Conservation (phyloP, 768 basidiomycete genomes). For the Kwoniella dendrophila region DNA sequence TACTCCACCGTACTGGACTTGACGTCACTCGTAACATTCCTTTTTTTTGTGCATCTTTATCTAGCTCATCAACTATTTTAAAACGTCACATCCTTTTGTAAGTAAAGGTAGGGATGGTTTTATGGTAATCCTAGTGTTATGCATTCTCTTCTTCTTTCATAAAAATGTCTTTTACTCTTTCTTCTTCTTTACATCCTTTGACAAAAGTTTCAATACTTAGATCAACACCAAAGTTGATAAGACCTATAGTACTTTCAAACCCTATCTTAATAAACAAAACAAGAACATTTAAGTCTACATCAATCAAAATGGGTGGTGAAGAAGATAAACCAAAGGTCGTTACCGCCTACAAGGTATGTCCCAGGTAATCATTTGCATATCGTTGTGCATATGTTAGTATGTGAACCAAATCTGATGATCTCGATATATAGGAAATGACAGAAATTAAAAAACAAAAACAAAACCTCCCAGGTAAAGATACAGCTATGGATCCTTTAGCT, state of each 20-base stretch:
- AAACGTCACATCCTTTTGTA: no score
- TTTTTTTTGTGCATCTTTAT: no score
- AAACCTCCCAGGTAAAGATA: conserved; percentile 62
- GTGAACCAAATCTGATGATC: background rate
- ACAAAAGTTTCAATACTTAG: background rate
- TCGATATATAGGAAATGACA: conserved; percentile 33
- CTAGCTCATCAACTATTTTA: no score
- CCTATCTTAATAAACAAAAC: background rate
- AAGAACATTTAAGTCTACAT: conserved; percentile 18
- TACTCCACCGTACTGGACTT: no score
- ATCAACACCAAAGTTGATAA: background rate
- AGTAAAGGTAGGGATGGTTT: no score
- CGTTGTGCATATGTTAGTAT: no score
- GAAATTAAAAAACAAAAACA: conserved; percentile 58
- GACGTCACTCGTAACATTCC: background rate
- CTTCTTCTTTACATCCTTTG: conserved; percentile 5
- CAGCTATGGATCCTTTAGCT: conserved; percentile 59
- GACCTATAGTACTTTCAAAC: background rate
- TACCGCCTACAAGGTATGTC: conserved; percentile 47
- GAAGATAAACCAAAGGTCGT: conserved; percentile 45
- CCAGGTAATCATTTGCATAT: no score
- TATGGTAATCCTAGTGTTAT: no score
- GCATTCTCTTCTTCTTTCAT: background rate
- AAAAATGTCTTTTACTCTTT: conserved; percentile 12
- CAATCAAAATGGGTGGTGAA: conserved; percentile 32